Base-by-base conservation (phyloP, 2,329 filamentous ascomycete species). In the Fusarium albosuccineum region DNA sequence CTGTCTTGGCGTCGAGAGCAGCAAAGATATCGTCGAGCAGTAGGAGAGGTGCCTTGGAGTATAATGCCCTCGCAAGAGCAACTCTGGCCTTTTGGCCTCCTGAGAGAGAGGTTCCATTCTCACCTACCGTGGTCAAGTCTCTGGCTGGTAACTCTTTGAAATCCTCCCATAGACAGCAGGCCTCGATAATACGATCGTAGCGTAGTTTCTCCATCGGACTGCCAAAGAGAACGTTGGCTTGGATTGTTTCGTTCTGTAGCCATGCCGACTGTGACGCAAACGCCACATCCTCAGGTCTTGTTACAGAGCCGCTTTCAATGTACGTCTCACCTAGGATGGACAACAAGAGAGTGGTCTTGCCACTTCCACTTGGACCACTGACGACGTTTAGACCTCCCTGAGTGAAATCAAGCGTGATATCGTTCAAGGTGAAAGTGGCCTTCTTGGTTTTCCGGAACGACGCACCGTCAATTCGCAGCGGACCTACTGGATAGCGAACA, bases 1-100 rank as follows among this genome's bases (percentile, higher is more conserved):
- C 83, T 0, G 87, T 89, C 66, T 87, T 86, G 16, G 86, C 82
- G 67, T 89, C 87, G 1, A 89, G 78, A 0, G 87, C 87, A 1
- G 86, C 86, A 65, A 89, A 87, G 3, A 88, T 81, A 60, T 89
- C 87, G 64, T 89, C 87, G 1, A 89, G 81, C 1, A 89, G 77
- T 22, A 89, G 76, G 3, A 88, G 78, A 2, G 84, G 79, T 0
- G 86, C 82, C 55, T 83, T 83, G 2, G 86, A 88, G 72, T 89
- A 89, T 2, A 89, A 72, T 7, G 86, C 84, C 58, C 87, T 80
- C 2, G 87, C 87, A 34, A 89, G 73, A 11, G 86, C 85, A 36
- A 88, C 83, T 6, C 86, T 81, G 30, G 85, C 85, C 65, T 86
- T 86, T 64, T 88, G 86, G 0, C 86, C 86, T 22, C 86, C 86